A percentile compares a stretch with the other conserved stretches of the same genome.
Evolutionary conservation across 805 yeast genomes (phyloP).

Genomic region (Isabelozyma gotoi): DNA sequence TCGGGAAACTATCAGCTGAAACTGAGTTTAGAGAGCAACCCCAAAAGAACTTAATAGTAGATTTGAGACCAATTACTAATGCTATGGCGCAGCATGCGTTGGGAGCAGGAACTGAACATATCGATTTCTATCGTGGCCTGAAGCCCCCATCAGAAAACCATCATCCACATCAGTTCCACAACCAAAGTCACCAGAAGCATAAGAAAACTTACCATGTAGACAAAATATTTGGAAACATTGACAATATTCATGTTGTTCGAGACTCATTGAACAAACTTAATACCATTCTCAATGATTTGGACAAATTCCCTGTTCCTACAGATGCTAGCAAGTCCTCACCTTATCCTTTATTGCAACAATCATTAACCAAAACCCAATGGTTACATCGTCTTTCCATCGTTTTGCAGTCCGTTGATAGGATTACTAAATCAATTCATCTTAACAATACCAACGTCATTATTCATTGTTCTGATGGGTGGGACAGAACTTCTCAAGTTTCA

Average conservation of each 20-base stretch:
- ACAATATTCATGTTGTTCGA: conserved; percentile 93
- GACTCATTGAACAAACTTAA: conserved; percentile 70
- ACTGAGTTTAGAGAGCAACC: conserved; percentile 31
- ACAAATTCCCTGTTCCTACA: conserved; percentile 44
- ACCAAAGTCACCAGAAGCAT: conserved; percentile 3
- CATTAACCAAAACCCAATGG: conserved; percentile 75
- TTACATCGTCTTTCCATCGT: conserved; percentile 66
- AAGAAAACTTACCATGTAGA: conserved; percentile 40
- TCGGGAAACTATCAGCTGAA: conserved; percentile 12
- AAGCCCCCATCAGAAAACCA: conserved; percentile 6
- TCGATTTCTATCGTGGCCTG: conserved; percentile 71
- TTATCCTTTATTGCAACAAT: conserved; percentile 41
- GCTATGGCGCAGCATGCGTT: conserved; percentile 96
- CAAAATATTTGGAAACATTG: conserved; percentile 84
- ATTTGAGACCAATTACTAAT: conserved; percentile 89
- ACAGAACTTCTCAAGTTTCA: conserved; percentile 86
- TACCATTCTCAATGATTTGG: conserved; percentile 66
- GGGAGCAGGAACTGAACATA: conserved; percentile 97
- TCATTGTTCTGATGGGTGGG: conserved; percentile 99
- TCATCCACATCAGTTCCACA: conserved; percentile 3
- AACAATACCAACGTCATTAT: conserved; percentile 80
- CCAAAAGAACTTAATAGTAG: conserved; percentile 69
- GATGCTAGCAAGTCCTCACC: conserved; percentile 11
- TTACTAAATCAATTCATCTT: conserved; percentile 78
- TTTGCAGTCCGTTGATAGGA: conserved; percentile 71